Conservation (phyloP, 176 grass and related monocot genomes). For the Zea mays region DNA sequence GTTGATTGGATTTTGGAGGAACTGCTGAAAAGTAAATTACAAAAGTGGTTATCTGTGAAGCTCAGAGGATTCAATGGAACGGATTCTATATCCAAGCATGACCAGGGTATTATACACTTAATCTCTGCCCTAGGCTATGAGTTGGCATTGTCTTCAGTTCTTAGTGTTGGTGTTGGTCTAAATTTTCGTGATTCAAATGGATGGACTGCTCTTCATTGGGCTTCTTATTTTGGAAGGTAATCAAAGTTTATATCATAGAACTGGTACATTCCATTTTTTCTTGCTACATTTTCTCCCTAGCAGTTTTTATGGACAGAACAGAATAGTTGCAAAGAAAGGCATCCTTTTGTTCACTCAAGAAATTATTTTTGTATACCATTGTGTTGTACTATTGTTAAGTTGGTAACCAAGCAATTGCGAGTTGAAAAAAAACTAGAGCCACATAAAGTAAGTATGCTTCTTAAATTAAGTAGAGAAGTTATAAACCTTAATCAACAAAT, state of each 20-base stretch:
- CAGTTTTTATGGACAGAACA: conserved; percentile 13
- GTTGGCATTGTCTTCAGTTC: conserved; percentile 75
- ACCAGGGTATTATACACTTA: conserved; percentile 90
- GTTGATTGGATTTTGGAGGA: conserved; percentile 83
- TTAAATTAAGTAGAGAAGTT: conserved; percentile 26
- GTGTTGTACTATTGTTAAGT: conserved; percentile 9
- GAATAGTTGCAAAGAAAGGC: neutral
- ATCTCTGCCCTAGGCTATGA: conserved; percentile 84
- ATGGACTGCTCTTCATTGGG: conserved; percentile 99
- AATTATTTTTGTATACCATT: conserved; percentile 6
- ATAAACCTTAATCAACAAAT: neutral
- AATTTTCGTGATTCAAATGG: conserved; percentile 97
- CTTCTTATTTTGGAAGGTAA: conserved; percentile 95
- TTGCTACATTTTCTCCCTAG: conserved; percentile 21
- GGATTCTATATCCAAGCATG: conserved; percentile 69
- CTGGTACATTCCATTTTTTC: conserved; percentile 12
- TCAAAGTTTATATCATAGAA: conserved; percentile 21
- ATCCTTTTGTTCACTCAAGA: conserved; percentile 26
- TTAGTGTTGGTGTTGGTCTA: conserved; percentile 69
- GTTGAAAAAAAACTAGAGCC: neutral
- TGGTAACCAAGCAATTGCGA: conserved; percentile 4
- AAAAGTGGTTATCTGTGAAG: conserved; percentile 68
- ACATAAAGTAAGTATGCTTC: neutral
- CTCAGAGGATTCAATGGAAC: conserved; percentile 42
- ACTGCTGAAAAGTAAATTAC: conserved; percentile 80